Evolutionary conservation across 2,329 filamentous ascomycete genomes (phyloP), one percentile per base, ranked within the genome.

Genomic region (Elsinoe fawcettii): DNA sequence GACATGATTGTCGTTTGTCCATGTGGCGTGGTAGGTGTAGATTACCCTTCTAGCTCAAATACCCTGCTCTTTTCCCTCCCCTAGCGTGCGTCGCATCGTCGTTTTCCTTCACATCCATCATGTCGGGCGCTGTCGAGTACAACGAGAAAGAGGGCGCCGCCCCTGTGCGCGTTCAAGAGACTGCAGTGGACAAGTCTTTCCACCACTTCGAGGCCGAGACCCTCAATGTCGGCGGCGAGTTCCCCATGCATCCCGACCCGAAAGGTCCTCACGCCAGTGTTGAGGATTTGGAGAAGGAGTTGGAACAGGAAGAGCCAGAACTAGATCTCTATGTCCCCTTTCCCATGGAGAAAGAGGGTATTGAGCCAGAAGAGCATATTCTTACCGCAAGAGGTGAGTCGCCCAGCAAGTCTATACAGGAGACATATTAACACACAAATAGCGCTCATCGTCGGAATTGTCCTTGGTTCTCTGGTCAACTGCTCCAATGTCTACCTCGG

Each of bases 401-500:
- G 14, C 34, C n/a, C 32, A 32, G 23, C 11, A 7, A 2, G 23
- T 43, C 23, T 8, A 32, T 25, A 34, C n/a, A 14, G 4, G 5
- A 16, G 12, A 9, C n/a, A 51, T 14, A 34, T 30, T 51, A 16
- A 51, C 46, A 9, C 8, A n/a, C 18, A n/a, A 8, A 18, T 12
- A 53, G 80, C 81, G 14, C 69, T 84, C 22, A 58, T 82, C 37
- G 70, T 80, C 32, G 81, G 82, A 46, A 75, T 79, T 56, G 64
- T 79, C 41, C 76, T 82, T 27, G 82, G 82, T 47, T 80, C 77
- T 14, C 73, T 84, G 7, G 80, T 84, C 62, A 83, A 82, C 63
- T 80, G 80, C 8, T 83, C 80, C 58, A 84, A 84, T 30, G 73
- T 84, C 41, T 84, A 84, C 62, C 75, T 84, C 23, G 80, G 80